Evolutionary conservation across 495 filamentous ascomycete species (phyloP).

Genomic region (Neurospora intermedia): DNA sequence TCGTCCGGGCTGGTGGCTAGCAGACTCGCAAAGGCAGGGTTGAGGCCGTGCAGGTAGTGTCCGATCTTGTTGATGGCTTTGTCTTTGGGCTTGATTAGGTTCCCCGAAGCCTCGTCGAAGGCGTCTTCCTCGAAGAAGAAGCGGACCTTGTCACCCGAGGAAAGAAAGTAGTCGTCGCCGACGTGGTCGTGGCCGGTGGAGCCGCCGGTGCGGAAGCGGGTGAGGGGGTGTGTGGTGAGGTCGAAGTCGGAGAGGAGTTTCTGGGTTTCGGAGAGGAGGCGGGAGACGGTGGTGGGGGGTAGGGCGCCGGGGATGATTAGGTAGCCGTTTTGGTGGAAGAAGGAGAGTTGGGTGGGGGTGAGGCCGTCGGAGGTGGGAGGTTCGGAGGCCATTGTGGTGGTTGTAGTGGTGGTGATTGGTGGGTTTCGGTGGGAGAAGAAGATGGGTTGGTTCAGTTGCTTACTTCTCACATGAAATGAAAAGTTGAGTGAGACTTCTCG

Average conservation of each 20-base stretch:
- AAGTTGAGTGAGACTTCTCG: background rate
- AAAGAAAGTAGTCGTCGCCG: slow-evolving; percentile 90
- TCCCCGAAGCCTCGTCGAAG: slow-evolving; percentile 41
- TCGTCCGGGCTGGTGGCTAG: slow-evolving; percentile 41
- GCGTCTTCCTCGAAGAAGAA: slow-evolving; percentile 96
- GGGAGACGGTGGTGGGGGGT: slow-evolving; percentile 44
- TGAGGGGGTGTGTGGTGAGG: slow-evolving; percentile 77
- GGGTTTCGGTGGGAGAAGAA: background rate
- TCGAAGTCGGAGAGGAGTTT: slow-evolving; percentile 63
- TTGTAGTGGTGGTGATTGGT: background rate
- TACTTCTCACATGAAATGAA: background rate
- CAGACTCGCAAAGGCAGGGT: slow-evolving; percentile 55
- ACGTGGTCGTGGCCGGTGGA: slow-evolving; percentile 59
- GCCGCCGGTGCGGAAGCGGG: slow-evolving; percentile 75
- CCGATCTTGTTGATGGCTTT: slow-evolving; percentile 94
- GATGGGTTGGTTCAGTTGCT: background rate
- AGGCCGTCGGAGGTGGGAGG: slow-evolving; percentile 36
- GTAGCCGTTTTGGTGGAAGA: slow-evolving; percentile 77
- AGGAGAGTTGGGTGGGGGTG: slow-evolving; percentile 55
- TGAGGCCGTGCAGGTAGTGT: slow-evolving; percentile 73
- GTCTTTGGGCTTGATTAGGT: slow-evolving; percentile 63
- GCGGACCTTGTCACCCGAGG: slow-evolving; percentile 76
- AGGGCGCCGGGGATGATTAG: slow-evolving; percentile 78
- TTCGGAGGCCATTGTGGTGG: background rate
- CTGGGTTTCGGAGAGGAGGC: slow-evolving; percentile 65